Base-by-base conservation (phyloP, 2,329 filamentous ascomycete species). In the Diaporthe sp. region DNA sequence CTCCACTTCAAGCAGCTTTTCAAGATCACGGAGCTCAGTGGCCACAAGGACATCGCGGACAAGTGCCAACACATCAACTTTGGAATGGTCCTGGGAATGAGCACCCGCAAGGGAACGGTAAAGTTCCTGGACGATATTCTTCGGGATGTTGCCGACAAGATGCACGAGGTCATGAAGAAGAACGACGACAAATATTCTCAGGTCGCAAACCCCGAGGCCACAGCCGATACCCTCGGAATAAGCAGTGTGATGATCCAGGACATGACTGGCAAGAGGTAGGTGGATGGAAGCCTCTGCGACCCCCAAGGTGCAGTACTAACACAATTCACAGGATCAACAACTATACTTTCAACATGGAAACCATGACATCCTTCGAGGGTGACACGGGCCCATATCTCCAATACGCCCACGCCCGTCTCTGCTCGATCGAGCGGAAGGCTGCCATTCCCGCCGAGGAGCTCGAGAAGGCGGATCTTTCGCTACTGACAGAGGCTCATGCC, bases 221-320 rank as follows among this genome's bases (percentile, higher is more conserved):
- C 92, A 13, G 95, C 97, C 75, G 97, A 98, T 85, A 94, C 91
- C 15, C 90, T 98, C 4, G 97, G 96, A 77, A 98, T 98, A 81
- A 96, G 94, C 77, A 93, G 94, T 81, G 96, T 98, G 81, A 98
- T 98, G 95, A 95, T 98, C 27, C 96, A 98, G 84, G 97, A 98
- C 81, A 98, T 98, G 95, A 94, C 91, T 77, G 97, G 96, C 82
- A 98, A 98, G 91, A 91, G 94, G 92, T 93, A 84, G 77, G 89
- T 80, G 32, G 32, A 27, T 50, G 25, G 25, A 25, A 17, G 7
- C 4, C 13, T 17, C 10, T 35, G 25, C 25, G 51, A 12, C 35
- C 39, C 51, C 15, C 53, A 32, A 10, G 25, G 17, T 19, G 66
- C 35, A 15, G 73, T 15, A 47, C 68, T 42, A 72, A 74, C 39